These are phyloP conservation scores for Grigorovia yakushimaensis DNA, from an alignment of 805 yeast species.

Conservation along the genomic window DNA sequence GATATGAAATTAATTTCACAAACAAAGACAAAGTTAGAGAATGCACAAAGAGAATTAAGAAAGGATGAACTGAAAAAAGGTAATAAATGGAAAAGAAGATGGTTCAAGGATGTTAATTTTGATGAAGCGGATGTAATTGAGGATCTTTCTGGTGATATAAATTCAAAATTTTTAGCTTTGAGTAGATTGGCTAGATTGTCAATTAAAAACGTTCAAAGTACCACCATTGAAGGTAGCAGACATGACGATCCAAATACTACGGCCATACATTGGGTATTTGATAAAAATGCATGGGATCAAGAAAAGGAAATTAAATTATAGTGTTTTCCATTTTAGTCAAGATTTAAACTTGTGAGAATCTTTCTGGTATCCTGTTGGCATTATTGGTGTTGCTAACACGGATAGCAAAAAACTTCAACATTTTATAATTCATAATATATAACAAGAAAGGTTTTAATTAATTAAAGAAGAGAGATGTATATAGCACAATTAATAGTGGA, in stretches of 20 bases:
- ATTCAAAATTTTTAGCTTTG: slow-evolving; percentile 20
- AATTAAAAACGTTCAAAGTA: slow-evolving; percentile 56
- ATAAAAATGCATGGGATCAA: slow-evolving; percentile 41
- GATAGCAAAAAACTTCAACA: too few species aligned
- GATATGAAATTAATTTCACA: slow-evolving; percentile 66
- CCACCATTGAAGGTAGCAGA: slow-evolving; percentile 45
- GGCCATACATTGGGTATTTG: slow-evolving; percentile 62
- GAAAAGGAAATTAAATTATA: slow-evolving; percentile 44
- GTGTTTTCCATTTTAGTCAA: too few species aligned
- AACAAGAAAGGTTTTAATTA: too few species aligned
- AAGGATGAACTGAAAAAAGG: slow-evolving; percentile 60
- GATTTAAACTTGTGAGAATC: too few species aligned
- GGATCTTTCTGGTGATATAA: not conserved
- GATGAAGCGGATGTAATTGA: slow-evolving; percentile 9
- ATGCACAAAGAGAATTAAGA: slow-evolving; percentile 74
- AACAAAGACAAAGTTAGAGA: slow-evolving; percentile 73
- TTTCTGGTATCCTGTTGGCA: too few species aligned
- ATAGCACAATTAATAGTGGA: too few species aligned
- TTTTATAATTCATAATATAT: too few species aligned
- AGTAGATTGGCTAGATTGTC: slow-evolving; percentile 43
- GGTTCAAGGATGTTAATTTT: slow-evolving; percentile 55
- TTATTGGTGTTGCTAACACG: too few species aligned
- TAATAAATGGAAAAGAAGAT: slow-evolving; percentile 63
- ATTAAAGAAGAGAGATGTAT: too few species aligned
- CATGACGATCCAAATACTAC: slow-evolving; percentile 39